Evolutionary conservation across 2,329 filamentous ascomycete genomes (phyloP), one percentile per base, ranked within the genome.

Genomic region (Moelleriella libera): DNA sequence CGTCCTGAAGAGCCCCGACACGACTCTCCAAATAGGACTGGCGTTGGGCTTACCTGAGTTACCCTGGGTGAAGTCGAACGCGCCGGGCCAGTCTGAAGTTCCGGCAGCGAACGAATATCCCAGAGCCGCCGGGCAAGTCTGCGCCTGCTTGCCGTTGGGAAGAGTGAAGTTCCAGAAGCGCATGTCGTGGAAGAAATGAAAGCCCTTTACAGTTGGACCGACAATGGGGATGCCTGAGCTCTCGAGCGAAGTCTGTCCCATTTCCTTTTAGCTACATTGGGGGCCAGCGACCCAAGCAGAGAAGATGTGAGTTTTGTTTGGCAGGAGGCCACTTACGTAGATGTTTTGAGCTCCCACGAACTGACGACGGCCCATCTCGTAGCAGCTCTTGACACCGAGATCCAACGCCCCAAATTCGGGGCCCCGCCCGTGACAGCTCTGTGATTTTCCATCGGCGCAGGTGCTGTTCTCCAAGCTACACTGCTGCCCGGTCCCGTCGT

Each of bases 101-200:
- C 90, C 90, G 1, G 86, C 90, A 0, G 90, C 90, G 60, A 97
- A 97, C 0, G 85, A 89, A 60, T 92, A 94, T 5, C 90, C 90
- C 50, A 97, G 68, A 0, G 88, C 88, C 0, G 89, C 89, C 4
- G 88, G 83, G 56, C 90, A 97, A 0, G 89, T 94, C 45, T 68
- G 71, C 6, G 81, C 85, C 31, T 66, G 66, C 3, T 78, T 79
- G 43, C 85, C 85, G 54, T 94, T 88, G 0, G 82, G 75, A 1
- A 89, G 78, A 3, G 68, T 63, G 58, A 96, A 94, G 1, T 73
- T 74, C 61, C 82, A 92, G 56, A 77, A 78, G 5, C 82, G 78
- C 70, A 96, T 83, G 61, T 96, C 78, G 51, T 87, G 80, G 60
- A 88, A 96, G 11, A 82, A 83, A 63, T 97, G 90, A 59, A 94